Percentiles rank a stretch among this genome's conserved stretches.
phyloP scores from a whole-genome alignment of 768 basidiomycete species.

The Tephrocybe sp. region DNA sequence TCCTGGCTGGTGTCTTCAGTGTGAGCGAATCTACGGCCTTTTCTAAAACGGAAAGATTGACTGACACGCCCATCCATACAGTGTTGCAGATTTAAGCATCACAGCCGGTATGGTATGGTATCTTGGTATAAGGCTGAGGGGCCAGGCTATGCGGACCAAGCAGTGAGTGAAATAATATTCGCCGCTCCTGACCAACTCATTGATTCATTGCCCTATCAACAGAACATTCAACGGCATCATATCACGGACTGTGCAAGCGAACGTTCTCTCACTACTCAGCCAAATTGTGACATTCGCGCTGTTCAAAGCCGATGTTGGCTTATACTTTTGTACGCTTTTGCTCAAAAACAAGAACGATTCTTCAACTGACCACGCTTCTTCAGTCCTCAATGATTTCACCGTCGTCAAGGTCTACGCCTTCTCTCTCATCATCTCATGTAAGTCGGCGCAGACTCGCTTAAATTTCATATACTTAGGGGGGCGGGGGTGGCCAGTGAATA shows the following conservation, averaged over 20 bases:
- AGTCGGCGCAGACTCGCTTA: neutral
- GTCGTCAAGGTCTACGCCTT: constrained; percentile 4
- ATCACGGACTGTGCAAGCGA: neutral
- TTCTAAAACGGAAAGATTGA: neutral
- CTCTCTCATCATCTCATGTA: constrained; percentile 3
- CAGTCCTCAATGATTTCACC: constrained; percentile 6
- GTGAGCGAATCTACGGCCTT: neutral
- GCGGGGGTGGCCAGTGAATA: neutral
- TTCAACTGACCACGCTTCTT: neutral
- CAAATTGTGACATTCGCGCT: constrained; percentile 2
- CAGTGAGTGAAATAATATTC: neutral
- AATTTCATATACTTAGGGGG: neutral
- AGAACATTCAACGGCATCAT: constrained; percentile 4
- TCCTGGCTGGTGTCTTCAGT: constrained; percentile 1
- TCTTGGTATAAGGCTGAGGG: neutral
- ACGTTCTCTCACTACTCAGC: neutral
- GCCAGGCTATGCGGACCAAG: constrained; percentile 1
- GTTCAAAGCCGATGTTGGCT: constrained; percentile 3
- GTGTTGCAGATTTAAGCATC: constrained; percentile 3
- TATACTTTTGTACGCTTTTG: constrained; percentile 3
- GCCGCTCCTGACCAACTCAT: neutral
- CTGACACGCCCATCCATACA: neutral
- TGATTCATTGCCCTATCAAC: neutral
- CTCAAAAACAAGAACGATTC: no score
- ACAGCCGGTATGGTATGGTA: neutral